phyloP scores from a whole-genome alignment of 2,329 filamentous ascomycete genomes.

The Uncinocarpus reesii region DNA sequence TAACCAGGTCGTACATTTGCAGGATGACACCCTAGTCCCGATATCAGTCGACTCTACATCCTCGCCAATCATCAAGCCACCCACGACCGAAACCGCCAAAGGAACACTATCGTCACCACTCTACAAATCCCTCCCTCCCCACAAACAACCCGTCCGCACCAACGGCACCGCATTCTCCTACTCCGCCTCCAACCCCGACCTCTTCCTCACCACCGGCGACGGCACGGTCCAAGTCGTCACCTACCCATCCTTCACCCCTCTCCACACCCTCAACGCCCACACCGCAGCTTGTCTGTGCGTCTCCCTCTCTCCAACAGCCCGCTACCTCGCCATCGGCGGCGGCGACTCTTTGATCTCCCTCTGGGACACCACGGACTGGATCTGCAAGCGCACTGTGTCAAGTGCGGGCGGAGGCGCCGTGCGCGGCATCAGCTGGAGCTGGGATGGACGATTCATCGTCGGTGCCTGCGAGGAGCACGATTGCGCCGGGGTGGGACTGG shows the following conservation, averaged over 20 bases:
- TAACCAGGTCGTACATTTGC: constrained; percentile 3
- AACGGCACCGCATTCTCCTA: constrained; percentile 42
- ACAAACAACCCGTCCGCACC: constrained; percentile 39
- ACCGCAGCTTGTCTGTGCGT: constrained; percentile 41
- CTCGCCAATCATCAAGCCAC: too few species aligned
- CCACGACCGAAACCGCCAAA: background rate
- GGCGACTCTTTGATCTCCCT: constrained; percentile 42
- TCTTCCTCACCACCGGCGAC: constrained; percentile 42
- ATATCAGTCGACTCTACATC: constrained; percentile 32
- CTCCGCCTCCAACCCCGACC: constrained; percentile 30
- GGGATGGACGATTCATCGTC: constrained; percentile 41
- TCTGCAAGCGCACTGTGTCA: constrained; percentile 40
- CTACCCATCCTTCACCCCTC: constrained; percentile 36
- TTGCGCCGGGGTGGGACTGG: constrained; percentile 35
- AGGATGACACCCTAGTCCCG: constrained; percentile 41
- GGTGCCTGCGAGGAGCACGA: constrained; percentile 40
- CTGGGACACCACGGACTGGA: constrained; percentile 44
- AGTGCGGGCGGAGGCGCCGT: constrained; percentile 38
- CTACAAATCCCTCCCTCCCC: constrained; percentile 34
- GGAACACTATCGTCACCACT: constrained; percentile 19
- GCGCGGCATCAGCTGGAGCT: constrained; percentile 42
- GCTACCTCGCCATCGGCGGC: constrained; percentile 41
- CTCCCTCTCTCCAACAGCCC: constrained; percentile 38
- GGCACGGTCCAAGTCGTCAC: constrained; percentile 41
- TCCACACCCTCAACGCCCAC: constrained; percentile 41